Evolutionary conservation across 2,329 filamentous ascomycete genomes (phyloP), one percentile per base, ranked within the genome.

Genomic region (Colletotrichum brevisporum): DNA sequence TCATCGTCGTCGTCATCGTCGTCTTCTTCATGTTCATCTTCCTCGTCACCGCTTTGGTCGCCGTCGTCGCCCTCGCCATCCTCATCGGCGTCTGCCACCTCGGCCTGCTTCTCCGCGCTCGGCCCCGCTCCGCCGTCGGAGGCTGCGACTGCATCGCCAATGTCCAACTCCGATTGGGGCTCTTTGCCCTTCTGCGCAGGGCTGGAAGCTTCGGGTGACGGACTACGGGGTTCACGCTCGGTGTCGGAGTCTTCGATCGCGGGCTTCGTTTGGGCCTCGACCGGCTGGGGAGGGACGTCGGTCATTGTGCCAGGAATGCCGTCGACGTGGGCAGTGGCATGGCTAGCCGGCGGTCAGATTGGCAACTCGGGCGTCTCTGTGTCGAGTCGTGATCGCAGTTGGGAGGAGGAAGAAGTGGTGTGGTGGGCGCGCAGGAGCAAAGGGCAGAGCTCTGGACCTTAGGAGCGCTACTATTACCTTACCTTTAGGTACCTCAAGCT

Each of bases 1-100:
- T 89, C 88, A 0, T 89, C 88, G 0, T 85, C 84, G 0, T 84
- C 84, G 0, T 84, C 81, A 0, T 81, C 83, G 0, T 82, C 83
- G 0, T 83, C 83, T 0, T 83, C 83, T 0, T 84, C 85, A 0
- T 84, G 83, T 0, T 85, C 85, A 0, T 83, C 81, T 0, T 80
- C 80, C 0, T 80, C 79, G 0, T 81, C 78, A 0, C 78, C 78
- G 2, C 72, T 71, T 2, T 52, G 69, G 2, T 74, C 73, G 0
- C 72, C 73, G 0, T 68, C 73, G 2, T 72, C 70, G 4, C 72
- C 71, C 13, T 71, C 67, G 9, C 67, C 73, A 41, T 75, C 71
- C 21, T 74, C 75, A 36, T 43, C 3, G 16, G 41, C 1, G 41
- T 43, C 41, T 43, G 41, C 15, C 41, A 76, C 73, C 50, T 72